Evolutionary conservation across 2,329 filamentous ascomycete species (phyloP), one percentile per base, ranked within the genome.

Genomic region (Pseudofabraea citricarpa): DNA sequence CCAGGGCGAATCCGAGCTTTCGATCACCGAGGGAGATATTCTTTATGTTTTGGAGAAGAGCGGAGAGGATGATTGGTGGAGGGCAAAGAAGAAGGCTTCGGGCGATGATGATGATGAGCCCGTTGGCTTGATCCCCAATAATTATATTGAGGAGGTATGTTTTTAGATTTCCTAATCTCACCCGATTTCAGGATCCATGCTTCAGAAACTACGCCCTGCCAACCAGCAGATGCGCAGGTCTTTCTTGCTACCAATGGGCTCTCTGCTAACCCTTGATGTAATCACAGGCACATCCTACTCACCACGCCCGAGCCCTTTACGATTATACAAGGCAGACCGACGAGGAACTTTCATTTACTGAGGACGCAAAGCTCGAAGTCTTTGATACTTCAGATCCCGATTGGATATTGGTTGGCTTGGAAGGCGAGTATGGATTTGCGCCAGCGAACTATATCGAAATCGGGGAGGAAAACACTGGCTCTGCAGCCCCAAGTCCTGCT

Each of bases 261-360:
- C 37, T 45, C 48, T 35, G 20, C 43, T 56, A 39, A 59, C 32
- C 42, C n/a, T 24, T 36, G 20, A 20, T 23, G 27, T 45, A 15
- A 37, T 22, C 23, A 42, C 54, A 88, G 82, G 83, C 83, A 46
- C 70, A 75, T 56, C 78, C 86, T 19, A 66, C 79, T 49, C 72
- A 79, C 49, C 75, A 83, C 54, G 93, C 91, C 39, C 90, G 85
- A 64, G 88, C 93, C n/a, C 78, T 97, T n/a, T 98, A 91, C 71
- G 93, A 98, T 65, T 98, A 98, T 65, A 87, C 87, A 40, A 81
- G 91, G 56, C 93, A 98, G 69, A 98, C 93, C 19, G 93, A 98
- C 61, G 93, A 98, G 67, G 93, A 98, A 67, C 74, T 98, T 8
- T 97, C 91, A 19, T 97, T 98, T 62, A 79, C 87, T 38, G 93